Evolutionary conservation across 2,329 filamentous ascomycete genomes (phyloP).

Genomic region (Pseudogymnoascus sp.): DNA sequence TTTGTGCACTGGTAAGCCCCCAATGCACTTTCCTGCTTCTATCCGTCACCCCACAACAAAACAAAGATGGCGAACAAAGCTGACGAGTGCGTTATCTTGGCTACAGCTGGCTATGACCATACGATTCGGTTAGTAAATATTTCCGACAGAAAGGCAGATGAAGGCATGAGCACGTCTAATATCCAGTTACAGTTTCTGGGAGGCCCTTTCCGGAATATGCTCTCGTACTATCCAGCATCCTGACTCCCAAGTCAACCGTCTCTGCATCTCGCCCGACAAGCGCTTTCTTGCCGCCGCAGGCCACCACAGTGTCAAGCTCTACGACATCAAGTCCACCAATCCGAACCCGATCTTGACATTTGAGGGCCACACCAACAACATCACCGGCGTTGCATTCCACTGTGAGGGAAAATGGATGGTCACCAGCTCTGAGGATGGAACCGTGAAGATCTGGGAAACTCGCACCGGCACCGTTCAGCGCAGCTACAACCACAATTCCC

Average conservation of each 20-base stretch:
- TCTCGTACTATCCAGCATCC: slow-evolving; percentile 96
- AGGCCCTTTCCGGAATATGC: slow-evolving; percentile 94
- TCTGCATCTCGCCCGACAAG: slow-evolving; percentile 98
- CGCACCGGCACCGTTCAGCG: slow-evolving; percentile 78
- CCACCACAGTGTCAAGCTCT: slow-evolving; percentile 86
- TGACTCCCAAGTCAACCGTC: slow-evolving; percentile 95
- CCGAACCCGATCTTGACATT: slow-evolving; percentile 89
- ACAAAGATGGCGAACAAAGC: slow-evolving; percentile 10
- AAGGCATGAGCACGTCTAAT: slow-evolving; percentile 11
- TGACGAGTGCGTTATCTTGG: slow-evolving; percentile 15
- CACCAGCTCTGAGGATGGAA: slow-evolving; percentile 92
- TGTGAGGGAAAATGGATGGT: slow-evolving; percentile 99
- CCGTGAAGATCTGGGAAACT: slow-evolving; percentile 96
- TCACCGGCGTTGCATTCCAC: slow-evolving; percentile 95
- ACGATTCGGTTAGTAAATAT: slow-evolving; percentile 56
- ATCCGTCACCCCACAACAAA: neutral
- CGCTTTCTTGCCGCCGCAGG: slow-evolving; percentile 80
- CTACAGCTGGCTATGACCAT: slow-evolving; percentile 64
- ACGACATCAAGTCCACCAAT: slow-evolving; percentile 98
- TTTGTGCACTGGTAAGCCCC: slow-evolving; percentile 53
- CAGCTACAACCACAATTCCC: slow-evolving; percentile 82
- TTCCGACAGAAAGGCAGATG: neutral
- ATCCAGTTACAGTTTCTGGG: slow-evolving; percentile 73
- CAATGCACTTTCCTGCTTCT: slow-evolving; percentile 13
- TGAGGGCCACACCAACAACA: slow-evolving; percentile 90